These are phyloP conservation scores for Colletotrichum nymphaeae DNA, from an alignment of 2,329 filamentous ascomycete genomes.

Conservation along the genomic window DNA sequence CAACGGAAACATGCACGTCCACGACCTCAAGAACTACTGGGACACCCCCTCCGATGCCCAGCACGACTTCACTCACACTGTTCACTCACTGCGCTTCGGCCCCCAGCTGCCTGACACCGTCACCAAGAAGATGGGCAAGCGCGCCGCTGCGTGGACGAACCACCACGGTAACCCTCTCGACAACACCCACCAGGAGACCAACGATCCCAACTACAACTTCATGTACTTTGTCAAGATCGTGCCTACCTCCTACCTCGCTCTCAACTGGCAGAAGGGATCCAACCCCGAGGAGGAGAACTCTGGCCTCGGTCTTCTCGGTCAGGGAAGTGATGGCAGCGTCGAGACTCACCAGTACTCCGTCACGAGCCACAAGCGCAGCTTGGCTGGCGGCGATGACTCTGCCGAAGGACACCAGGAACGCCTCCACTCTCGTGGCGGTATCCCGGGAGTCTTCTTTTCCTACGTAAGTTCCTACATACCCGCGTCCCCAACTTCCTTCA, in stretches of 20 bases:
- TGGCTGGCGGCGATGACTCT: constrained; percentile 84
- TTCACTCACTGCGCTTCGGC: constrained; percentile 92
- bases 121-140: constrained; percentile 65
- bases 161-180: constrained; percentile 95
- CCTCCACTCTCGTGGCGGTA: constrained; percentile 88
- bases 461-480: constrained; percentile 73
- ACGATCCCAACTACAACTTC: constrained; percentile 90
- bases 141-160: constrained; percentile 78
- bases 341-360: constrained; percentile 99
- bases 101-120: constrained; percentile 86
- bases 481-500: neutral
- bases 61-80: constrained; percentile 89
- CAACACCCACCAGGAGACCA: constrained; percentile 78
- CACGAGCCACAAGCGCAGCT: constrained; percentile 92
- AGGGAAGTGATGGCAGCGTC: constrained; percentile 79
- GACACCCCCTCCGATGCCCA: constrained; percentile 73
- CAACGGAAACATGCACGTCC: constrained; percentile 96
- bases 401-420: constrained; percentile 93
- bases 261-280: constrained; percentile 80
- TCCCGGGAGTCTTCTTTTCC: constrained; percentile 98
- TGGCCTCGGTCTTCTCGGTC: constrained; percentile 76
- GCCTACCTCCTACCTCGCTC: constrained; percentile 90
- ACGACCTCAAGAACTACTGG: constrained; percentile 97
- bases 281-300: constrained; percentile 61
- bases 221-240: constrained; percentile 99